A percentile compares a stretch with the other conserved stretches of the same genome.
phyloP scores from a whole-genome alignment of 495 filamentous ascomycete genomes.

The Pyronema domesticum region DNA sequence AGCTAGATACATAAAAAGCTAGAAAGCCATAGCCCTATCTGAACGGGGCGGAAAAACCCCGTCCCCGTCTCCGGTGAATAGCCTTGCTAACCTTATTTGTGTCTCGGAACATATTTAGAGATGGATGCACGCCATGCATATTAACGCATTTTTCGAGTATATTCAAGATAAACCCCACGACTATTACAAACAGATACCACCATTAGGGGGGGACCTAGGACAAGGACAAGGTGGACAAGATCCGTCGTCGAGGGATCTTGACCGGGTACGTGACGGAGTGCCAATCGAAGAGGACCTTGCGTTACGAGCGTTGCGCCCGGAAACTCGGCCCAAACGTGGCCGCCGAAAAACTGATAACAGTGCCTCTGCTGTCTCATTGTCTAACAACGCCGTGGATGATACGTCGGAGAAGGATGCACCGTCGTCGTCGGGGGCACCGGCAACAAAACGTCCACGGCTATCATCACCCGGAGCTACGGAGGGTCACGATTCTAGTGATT shows the following conservation, averaged over 20 bases:
- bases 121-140: conserved; percentile 97
- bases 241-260: not conserved
- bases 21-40: not conserved
- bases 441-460: too few relatives aligned
- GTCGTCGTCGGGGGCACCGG: conserved; percentile 21
- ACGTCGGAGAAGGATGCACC: conserved; percentile 31
- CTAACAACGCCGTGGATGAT: conserved; percentile 27
- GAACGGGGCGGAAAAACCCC: too few relatives aligned
- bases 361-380: not conserved
- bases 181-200: conserved; percentile 73
- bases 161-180: conserved; percentile 58
- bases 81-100: not conserved
- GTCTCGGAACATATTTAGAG: conserved; percentile 33
- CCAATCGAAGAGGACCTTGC: conserved; percentile 83
- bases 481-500: too few relatives aligned
- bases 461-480: too few relatives aligned
- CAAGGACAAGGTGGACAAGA: conserved; percentile 26
- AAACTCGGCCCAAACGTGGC: conserved; percentile 78
- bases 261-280: conserved; percentile 62
- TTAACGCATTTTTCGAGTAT: conserved; percentile 93
- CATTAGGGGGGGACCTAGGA: conserved; percentile 9
- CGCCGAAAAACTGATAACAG: conserved; percentile 66
- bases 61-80: too few relatives aligned
- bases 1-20: not conserved
- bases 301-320: conserved; percentile 69